These are phyloP conservation scores for Hypericum androsaemum DNA, from an alignment of 345 rosid genomes.

Conservation along the genomic window DNA sequence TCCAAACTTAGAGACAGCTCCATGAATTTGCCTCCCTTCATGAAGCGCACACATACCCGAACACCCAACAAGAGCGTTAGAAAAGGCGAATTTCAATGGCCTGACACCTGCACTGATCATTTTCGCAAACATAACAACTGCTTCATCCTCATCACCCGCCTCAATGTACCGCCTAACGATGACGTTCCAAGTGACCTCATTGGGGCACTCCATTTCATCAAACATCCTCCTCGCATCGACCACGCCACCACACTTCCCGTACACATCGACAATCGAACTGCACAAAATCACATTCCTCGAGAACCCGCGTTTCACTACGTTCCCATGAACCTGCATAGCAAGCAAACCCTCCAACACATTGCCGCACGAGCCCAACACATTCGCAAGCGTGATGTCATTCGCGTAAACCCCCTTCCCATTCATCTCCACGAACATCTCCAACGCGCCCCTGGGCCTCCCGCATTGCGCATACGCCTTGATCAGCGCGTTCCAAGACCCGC, in stretches of 20 bases:
- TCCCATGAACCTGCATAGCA: conserved; percentile 54
- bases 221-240: conserved; percentile 58
- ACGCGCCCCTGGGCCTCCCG: conserved; percentile 24
- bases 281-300: conserved; percentile 51
- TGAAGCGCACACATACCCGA: conserved; percentile 34
- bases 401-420: conserved; percentile 33
- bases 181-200: conserved; percentile 79
- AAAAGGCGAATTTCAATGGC: conserved; percentile 59
- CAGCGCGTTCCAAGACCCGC: conserved; percentile 90
- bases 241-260: conserved; percentile 65
- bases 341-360: conserved; percentile 30
- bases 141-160: conserved; percentile 47
- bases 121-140: conserved; percentile 48
- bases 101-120: conserved; percentile 34
- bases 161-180: conserved; percentile 74
- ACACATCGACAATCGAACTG: conserved; percentile 72
- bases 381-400: conserved; percentile 50
- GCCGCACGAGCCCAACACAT: conserved; percentile 48
- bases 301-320: conserved; percentile 43
- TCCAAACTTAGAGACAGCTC: conserved; percentile 33
- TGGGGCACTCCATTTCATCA: conserved; percentile 55
- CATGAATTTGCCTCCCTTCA: conserved; percentile 72
- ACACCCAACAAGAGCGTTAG: conserved; percentile 70
- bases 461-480: conserved; percentile 43
- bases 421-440: conserved; percentile 48